phyloP scores from a whole-genome alignment of 306 rosid species.

The Mimosa pudica region DNA sequence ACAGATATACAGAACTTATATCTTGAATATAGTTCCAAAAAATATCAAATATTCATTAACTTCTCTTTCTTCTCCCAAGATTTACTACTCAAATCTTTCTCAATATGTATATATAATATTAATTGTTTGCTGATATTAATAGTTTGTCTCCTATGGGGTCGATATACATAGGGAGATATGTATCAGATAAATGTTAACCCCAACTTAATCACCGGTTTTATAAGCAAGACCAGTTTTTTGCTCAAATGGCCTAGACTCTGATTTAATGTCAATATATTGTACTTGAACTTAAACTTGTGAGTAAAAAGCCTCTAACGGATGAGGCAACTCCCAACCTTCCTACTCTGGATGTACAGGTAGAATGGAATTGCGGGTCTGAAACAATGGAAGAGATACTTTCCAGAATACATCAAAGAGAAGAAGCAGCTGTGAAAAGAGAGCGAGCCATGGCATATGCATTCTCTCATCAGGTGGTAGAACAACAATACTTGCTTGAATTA shows the following conservation, averaged over 20 bases:
- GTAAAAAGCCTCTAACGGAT: background rate
- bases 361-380: conserved; percentile 78
- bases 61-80: too few species aligned
- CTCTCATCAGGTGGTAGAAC: conserved; percentile 81
- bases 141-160: background rate
- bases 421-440: conserved; percentile 69
- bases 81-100: too few species aligned
- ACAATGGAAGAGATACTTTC: conserved; percentile 79
- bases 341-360: conserved; percentile 46
- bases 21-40: background rate
- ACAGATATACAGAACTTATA: background rate
- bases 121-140: too few species aligned
- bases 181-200: background rate
- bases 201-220: background rate
- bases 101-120: too few species aligned
- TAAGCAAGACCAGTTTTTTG: background rate
- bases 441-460: conserved; percentile 88
- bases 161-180: background rate
- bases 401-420: conserved; percentile 74
- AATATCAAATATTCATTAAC: background rate
- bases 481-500: background rate
- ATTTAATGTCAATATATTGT: background rate
- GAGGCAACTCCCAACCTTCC: background rate
- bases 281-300: background rate
- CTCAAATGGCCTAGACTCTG: background rate